These are phyloP conservation scores for Debaryomyces tyrocola DNA, from an alignment of 805 yeast species.

Conservation along the genomic window DNA sequence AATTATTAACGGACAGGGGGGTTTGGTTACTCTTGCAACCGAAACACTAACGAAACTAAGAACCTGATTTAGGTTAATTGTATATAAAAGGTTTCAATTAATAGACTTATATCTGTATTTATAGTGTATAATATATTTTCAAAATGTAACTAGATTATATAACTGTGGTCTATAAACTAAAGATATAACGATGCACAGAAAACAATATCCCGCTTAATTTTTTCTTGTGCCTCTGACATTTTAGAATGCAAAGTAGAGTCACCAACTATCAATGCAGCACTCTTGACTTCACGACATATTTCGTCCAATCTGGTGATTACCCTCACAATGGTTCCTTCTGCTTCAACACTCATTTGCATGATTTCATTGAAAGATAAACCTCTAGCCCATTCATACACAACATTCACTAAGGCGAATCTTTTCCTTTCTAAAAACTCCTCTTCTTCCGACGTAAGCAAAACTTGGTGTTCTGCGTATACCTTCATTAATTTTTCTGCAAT, in stretches of 20 bases:
- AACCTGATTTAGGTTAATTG: not conserved
- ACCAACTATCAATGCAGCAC: conserved; percentile 92
- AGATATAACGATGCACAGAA: conserved; percentile 93
- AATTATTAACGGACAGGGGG: conserved; percentile 27
- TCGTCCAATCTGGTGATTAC: conserved; percentile 94
- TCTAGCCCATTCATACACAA: conserved; percentile 97
- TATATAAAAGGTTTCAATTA: not conserved
- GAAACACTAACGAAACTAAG: conserved; percentile 2
- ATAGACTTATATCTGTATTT: not conserved
- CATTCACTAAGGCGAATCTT: conserved; percentile 88
- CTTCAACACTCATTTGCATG: conserved; percentile 83
- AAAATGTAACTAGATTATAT: not conserved
- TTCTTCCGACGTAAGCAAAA: conserved; percentile 79
- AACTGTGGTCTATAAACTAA: conserved; percentile 25
- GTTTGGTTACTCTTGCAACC: conserved; percentile 26
- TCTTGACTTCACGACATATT: conserved; percentile 89
- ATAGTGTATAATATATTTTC: not conserved
- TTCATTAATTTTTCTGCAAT: conserved; percentile 64
- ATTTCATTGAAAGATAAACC: conserved; percentile 89
- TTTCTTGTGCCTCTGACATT: conserved; percentile 90
- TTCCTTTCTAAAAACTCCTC: conserved; percentile 78
- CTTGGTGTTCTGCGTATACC: conserved; percentile 66
- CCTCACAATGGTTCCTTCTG: conserved; percentile 95
- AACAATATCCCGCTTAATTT: conserved; percentile 93
- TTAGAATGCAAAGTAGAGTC: conserved; percentile 86